A percentile compares a stretch with the other conserved stretches of the same genome.
These are phyloP conservation scores for Colletotrichum higginsianum DNA, from an alignment of 2,329 filamentous ascomycete genomes.

Conservation along the genomic window DNA sequence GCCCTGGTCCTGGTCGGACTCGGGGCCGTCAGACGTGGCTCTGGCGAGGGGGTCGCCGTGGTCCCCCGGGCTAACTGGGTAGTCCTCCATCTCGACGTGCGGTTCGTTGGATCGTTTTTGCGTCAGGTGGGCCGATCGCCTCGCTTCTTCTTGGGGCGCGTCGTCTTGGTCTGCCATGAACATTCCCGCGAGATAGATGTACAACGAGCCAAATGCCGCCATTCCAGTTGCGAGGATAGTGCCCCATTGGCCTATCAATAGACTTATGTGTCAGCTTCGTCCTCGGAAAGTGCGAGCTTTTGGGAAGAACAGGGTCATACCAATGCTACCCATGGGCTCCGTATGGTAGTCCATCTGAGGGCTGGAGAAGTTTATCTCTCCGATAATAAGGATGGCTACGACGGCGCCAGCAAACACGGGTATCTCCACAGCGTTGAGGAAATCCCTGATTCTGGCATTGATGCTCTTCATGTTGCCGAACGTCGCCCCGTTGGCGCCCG, in stretches of 20 bases:
- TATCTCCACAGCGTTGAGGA: constrained; percentile 70
- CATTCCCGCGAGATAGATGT: constrained; percentile 62
- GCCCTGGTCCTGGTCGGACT: background rate
- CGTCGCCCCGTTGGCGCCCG: constrained; percentile 70
- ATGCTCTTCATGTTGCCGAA: constrained; percentile 65
- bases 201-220: constrained; percentile 71
- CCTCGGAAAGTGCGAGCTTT: background rate
- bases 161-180: constrained; percentile 36
- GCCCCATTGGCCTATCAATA: constrained; percentile 68
- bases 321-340: constrained; percentile 74
- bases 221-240: constrained; percentile 72
- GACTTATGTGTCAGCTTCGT: background rate
- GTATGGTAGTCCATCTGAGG: constrained; percentile 69
- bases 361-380: constrained; percentile 77
- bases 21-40: background rate
- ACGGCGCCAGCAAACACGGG: constrained; percentile 72
- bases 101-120: background rate
- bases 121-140: background rate
- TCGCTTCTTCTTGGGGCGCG: background rate
- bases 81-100: background rate
- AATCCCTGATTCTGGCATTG: constrained; percentile 68
- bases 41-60: background rate
- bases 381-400: constrained; percentile 71
- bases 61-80: too few relatives aligned
- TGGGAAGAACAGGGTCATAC: constrained; percentile 53